Conservation (phyloP, 495 filamentous ascomycete genomes). For the Endocarpon pusillum region DNA sequence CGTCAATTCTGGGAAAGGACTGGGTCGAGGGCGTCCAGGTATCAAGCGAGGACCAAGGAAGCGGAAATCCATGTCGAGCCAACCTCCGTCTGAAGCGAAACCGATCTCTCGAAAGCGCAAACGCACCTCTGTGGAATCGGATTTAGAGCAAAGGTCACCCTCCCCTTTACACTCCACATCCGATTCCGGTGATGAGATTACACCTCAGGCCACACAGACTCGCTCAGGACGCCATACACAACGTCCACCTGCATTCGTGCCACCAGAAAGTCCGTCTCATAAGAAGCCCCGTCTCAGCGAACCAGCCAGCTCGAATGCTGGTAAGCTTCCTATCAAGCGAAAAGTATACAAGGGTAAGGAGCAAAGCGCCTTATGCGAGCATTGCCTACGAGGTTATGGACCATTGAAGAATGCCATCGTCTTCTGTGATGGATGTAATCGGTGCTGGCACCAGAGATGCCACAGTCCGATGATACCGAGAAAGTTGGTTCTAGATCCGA, state of each 20-base stretch:
- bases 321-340: constrained; percentile 18
- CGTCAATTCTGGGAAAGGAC: not conserved
- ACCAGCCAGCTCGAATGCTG: constrained; percentile 6
- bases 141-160: too few species aligned
- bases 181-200: constrained; percentile 22
- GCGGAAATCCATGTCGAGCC: not conserved
- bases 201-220: constrained; percentile 45
- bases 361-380: constrained; percentile 42
- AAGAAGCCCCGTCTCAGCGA: constrained; percentile 25
- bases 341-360: constrained; percentile 26
- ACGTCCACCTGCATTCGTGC: constrained; percentile 51
- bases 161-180: constrained; percentile 27
- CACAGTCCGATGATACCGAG: constrained; percentile 68
- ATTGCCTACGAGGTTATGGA: constrained; percentile 62
- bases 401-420: constrained; percentile 74
- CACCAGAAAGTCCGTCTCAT: constrained; percentile 31
- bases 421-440: constrained; percentile 85
- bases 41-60: constrained; percentile 1
- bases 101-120: not conserved
- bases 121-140: not conserved
- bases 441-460: constrained; percentile 78
- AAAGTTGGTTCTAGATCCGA: constrained; percentile 46
- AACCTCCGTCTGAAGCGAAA: constrained; percentile 1
- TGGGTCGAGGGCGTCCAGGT: not conserved
- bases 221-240: constrained; percentile 71